phyloP scores from a whole-genome alignment of 2,329 filamentous ascomycete genomes.

The Biscogniauxia sp. region DNA sequence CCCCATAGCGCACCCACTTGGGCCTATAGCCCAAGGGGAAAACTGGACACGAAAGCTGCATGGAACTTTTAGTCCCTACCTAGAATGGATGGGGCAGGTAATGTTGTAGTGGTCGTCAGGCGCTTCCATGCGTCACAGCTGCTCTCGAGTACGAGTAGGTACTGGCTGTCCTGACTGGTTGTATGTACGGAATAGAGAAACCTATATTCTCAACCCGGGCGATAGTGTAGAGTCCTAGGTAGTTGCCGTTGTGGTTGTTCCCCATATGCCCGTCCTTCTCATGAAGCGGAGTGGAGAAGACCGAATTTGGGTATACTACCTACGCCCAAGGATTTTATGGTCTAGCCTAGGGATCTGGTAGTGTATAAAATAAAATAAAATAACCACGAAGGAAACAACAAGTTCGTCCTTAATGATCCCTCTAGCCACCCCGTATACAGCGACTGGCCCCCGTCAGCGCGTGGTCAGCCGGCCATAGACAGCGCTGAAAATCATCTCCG shows the following conservation, averaged over 20 bases:
- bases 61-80: background rate
- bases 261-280: background rate
- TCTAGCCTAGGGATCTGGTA: too few relatives aligned
- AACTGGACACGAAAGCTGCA: background rate
- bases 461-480: background rate
- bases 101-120: background rate
- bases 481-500: background rate
- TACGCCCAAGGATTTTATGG: background rate
- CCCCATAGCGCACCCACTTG: background rate
- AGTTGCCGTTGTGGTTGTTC: too few relatives aligned
- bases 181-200: too few relatives aligned
- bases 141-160: too few relatives aligned
- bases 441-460: background rate
- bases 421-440: background rate
- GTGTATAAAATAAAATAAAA: background rate
- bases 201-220: too few relatives aligned
- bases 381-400: background rate
- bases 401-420: background rate
- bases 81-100: background rate
- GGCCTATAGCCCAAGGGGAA: background rate
- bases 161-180: too few relatives aligned
- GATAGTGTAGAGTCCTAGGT: too few relatives aligned
- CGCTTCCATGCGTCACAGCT: background rate
- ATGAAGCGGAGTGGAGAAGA: background rate
- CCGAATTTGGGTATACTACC: background rate